These are phyloP conservation scores for Pseudogymnoascus sp. DNA, from an alignment of 2,329 filamentous ascomycete species.

Conservation along the genomic window DNA sequence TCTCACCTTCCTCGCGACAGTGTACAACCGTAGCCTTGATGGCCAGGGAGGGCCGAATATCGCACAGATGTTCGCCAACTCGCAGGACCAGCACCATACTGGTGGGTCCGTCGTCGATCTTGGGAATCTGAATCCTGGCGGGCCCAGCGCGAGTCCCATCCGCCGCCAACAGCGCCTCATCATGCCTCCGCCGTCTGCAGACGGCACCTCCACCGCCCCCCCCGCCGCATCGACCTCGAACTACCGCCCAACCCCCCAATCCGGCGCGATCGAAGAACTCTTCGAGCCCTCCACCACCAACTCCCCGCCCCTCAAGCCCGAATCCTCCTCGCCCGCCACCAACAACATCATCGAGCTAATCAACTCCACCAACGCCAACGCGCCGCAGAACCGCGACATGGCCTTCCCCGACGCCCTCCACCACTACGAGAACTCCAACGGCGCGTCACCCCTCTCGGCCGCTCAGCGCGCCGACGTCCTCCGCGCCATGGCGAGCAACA, in stretches of 20 bases:
- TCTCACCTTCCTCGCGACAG: conserved; percentile 88
- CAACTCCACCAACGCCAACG: too few relatives aligned
- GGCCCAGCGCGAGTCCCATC: conserved; percentile 19
- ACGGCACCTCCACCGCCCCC: conserved; percentile 21
- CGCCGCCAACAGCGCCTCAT: conserved; percentile 25
- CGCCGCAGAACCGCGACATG: too few relatives aligned
- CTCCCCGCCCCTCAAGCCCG: conserved; percentile 44
- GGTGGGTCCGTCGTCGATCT: conserved; percentile 55
- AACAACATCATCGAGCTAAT: too few relatives aligned
- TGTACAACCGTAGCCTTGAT: conserved; percentile 89
- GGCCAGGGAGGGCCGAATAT: conserved; percentile 70
- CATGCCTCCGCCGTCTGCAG: conserved; percentile 25
- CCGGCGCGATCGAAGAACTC: conserved; percentile 52
- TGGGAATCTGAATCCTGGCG: conserved; percentile 40
- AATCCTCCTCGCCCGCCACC: conserved; percentile 36
- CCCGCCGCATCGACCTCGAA: conserved; percentile 19
- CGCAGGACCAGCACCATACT: conserved; percentile 41
- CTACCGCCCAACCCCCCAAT: conserved; percentile 28
- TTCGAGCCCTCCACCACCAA: conserved; percentile 41
- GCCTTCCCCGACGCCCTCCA: too few relatives aligned
- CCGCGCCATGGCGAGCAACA: too few relatives aligned
- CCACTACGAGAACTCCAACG: too few relatives aligned
- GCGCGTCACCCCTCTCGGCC: too few relatives aligned
- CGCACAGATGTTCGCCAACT: conserved; percentile 72
- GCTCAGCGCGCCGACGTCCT: too few relatives aligned